Evolutionary conservation across 164 flowering plant species (phyloP).

Genomic region (Vitis rotundifolia): DNA sequence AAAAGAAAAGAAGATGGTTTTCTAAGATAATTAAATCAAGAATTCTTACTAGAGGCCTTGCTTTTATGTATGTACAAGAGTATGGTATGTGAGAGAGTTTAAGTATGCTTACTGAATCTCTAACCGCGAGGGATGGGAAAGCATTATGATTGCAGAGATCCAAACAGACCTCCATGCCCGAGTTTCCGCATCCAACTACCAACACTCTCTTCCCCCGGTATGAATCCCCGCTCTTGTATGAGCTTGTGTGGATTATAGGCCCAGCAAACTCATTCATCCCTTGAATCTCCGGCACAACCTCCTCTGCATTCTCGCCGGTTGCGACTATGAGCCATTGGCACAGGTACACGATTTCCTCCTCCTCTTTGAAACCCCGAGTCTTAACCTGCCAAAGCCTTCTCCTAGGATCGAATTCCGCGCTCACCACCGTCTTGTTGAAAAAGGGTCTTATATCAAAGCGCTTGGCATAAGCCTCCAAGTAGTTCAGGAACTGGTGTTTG

Average conservation of each 20-base stretch:
- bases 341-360: conserved; percentile 48
- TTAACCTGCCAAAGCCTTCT: conserved; percentile 57
- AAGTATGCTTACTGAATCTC: conserved; percentile 61
- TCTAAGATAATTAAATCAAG: not conserved
- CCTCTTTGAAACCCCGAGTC: conserved; percentile 27
- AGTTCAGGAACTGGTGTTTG: conserved; percentile 62
- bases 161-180: conserved; percentile 95
- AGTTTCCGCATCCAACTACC: conserved; percentile 95
- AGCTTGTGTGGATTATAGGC: conserved; percentile 60
- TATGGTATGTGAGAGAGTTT: not conserved
- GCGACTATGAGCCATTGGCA: conserved; percentile 84
- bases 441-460: conserved; percentile 44
- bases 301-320: conserved; percentile 96
- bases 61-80: not conserved
- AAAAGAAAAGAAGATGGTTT: too few relatives aligned
- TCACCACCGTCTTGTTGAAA: conserved; percentile 50
- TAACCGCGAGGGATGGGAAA: conserved; percentile 71
- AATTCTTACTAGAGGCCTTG: not conserved
- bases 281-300: conserved; percentile 55
- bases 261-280: conserved; percentile 66
- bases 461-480: conserved; percentile 48
- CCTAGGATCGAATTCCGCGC: conserved; percentile 52
- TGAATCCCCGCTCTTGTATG: conserved; percentile 58
- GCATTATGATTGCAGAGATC: conserved; percentile 84
- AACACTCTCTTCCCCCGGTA: conserved; percentile 62